Base-by-base conservation (phyloP, 495 filamentous ascomycete genomes). In the Neurospora intermedia region DNA sequence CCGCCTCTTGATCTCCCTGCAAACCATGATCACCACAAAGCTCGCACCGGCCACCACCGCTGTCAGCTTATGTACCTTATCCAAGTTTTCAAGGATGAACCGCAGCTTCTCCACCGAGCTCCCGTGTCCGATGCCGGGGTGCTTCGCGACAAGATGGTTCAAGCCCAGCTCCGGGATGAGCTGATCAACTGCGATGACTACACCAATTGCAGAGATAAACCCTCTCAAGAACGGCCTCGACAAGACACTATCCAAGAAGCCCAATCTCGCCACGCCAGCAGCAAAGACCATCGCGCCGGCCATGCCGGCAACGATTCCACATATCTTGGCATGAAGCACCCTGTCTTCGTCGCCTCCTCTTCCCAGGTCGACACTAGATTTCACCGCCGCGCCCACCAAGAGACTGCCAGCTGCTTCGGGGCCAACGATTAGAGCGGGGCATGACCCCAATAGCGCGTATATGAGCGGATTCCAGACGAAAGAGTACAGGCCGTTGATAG, bases 181-280 rank as follows among this genome's bases (percentile, higher is more conserved):
- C 81, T 99, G 96, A 80, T 98, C 96, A 40, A 98, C 92, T 66
- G 96, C 87, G 78, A 99, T 98, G 69, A 98, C 94, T 62, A 97
- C 92, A 43, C 96, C 96, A 79, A 99, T 93, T 42, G 96, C 95
- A 69, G 91, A 94, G 81, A 99, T 98, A 81, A 99, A 99, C 3
- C 96, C 96, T 71, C 96, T 85, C 40, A 98, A 82, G 75, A 99
- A 97, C 0, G 96, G 96, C 39, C 94, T 85, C 75, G 93, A 97
- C 71, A 99, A 85, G 54, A 99, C 94, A 78, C 92, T 96, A 78
- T 99, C 96, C 74, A 99, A 79, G 75, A 98, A 99, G 0, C 96
- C 96, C n/a, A 99, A 83, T 10, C 96, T 87, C 41, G 90, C 90
- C 5, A 96, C 74, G 0, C 96, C 96, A 39, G 95, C 94, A 62